A percentile compares a stretch with the other conserved stretches of the same genome.
These are phyloP conservation scores for Collybia nuda DNA, from an alignment of 768 basidiomycete species.

Conservation along the genomic window DNA sequence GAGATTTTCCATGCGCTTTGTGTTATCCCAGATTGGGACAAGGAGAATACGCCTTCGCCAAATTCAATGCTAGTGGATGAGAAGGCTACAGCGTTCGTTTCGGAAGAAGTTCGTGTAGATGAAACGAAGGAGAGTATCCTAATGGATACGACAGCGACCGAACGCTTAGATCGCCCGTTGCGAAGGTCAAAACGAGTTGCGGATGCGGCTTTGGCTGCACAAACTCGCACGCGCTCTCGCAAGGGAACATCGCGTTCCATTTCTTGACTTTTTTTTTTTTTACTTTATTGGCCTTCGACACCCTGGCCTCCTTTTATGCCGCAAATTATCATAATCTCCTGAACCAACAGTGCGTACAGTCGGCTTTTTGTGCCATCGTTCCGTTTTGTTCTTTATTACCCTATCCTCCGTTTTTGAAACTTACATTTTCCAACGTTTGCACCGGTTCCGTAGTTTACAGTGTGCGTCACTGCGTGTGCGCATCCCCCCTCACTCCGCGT, in stretches of 20 bases:
- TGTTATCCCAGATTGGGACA: slow-evolving; percentile 56
- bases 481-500: slow-evolving; percentile 1
- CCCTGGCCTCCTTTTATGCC: slow-evolving; percentile 1
- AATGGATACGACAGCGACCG: not conserved
- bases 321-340: no score
- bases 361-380: not conserved
- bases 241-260: slow-evolving; percentile 39
- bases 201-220: slow-evolving; percentile 46
- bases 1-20: slow-evolving; percentile 71
- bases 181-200: slow-evolving; percentile 72
- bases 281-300: slow-evolving; percentile 8
- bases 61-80: slow-evolving; percentile 10
- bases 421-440: not conserved
- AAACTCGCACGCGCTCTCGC: slow-evolving; percentile 41
- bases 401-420: slow-evolving; percentile 1
- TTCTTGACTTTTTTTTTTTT: slow-evolving; percentile 14
- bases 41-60: slow-evolving; percentile 24
- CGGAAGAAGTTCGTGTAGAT: slow-evolving; percentile 1
- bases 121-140: not conserved
- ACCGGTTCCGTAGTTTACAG: slow-evolving; percentile 7
- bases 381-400: slow-evolving; percentile 4
- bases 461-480: slow-evolving; percentile 3
- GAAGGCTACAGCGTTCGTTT: not conserved
- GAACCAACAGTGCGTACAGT: no score
- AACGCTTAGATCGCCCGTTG: slow-evolving; percentile 34